phyloP scores from a whole-genome alignment of 257 asterid genomes.

The Salvia splendens region DNA sequence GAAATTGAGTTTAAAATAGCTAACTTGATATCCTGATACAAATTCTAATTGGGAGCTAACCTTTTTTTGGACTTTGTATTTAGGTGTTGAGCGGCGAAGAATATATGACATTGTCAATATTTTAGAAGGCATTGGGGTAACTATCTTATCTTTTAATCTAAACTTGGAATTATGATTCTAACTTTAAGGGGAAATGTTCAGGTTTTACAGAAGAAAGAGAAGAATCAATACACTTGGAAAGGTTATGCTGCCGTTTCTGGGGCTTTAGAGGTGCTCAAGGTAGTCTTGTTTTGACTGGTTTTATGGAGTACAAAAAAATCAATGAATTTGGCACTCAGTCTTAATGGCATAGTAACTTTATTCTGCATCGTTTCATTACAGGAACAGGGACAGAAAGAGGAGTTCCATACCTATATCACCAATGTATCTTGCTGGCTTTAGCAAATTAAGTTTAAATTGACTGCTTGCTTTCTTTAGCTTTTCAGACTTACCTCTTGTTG shows the following conservation, averaged over 20 bases:
- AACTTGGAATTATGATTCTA: slow-evolving; percentile 18
- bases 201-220: slow-evolving; percentile 50
- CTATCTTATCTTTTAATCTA: slow-evolving; percentile 1
- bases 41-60: slow-evolving; percentile 4
- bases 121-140: slow-evolving; percentile 66
- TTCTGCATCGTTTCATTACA: slow-evolving; percentile 30
- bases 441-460: slow-evolving; percentile 23
- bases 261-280: slow-evolving; percentile 52
- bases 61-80: slow-evolving; percentile 12
- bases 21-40: background rate
- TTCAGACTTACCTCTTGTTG: background rate
- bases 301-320: background rate
- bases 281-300: slow-evolving; percentile 26
- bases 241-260: slow-evolving; percentile 48
- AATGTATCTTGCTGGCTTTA: slow-evolving; percentile 35
- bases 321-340: slow-evolving; percentile 1
- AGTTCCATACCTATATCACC: slow-evolving; percentile 41
- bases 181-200: slow-evolving; percentile 12
- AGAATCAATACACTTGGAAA: slow-evolving; percentile 57
- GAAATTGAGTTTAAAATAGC: background rate
- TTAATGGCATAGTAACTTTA: slow-evolving; percentile 20
- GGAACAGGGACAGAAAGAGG: slow-evolving; percentile 58
- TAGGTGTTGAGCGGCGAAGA: slow-evolving; percentile 68
- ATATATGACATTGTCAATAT: slow-evolving; percentile 70
- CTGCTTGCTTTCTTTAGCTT: background rate